Conservation (phyloP, 2,329 filamentous ascomycete genomes). For the Stemphylium lycopersici region DNA sequence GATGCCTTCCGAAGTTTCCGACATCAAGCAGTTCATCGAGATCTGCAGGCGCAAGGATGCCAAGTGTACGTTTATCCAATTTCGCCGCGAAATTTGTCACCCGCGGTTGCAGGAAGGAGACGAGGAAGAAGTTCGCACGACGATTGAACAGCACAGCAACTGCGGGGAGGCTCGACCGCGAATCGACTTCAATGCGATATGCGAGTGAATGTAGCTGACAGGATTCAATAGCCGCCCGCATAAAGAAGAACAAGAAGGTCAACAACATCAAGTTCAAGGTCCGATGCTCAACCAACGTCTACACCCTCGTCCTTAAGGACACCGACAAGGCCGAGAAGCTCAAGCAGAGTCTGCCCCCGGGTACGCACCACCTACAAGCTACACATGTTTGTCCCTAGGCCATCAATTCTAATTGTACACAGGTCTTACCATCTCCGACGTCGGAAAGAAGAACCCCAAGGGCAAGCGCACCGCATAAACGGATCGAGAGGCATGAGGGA, state of each 20-base stretch:
- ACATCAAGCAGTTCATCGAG: constrained; percentile 99
- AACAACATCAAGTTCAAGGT: constrained; percentile 99
- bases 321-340: constrained; percentile 99
- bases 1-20: constrained; percentile 97
- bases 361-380: constrained; percentile 62
- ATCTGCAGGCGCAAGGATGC: constrained; percentile 99
- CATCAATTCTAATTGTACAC: constrained; percentile 13
- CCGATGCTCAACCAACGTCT: constrained; percentile 93
- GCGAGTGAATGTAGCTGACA: constrained; percentile 10
- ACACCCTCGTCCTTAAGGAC: constrained; percentile 99
- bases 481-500: constrained; percentile 11
- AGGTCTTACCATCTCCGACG: constrained; percentile 66
- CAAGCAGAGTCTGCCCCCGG: constrained; percentile 96
- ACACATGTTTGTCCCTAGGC: neutral
- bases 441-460: constrained; percentile 68
- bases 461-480: constrained; percentile 54
- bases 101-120: constrained; percentile 10
- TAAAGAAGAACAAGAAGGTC: constrained; percentile 87
- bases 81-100: neutral
- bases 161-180: neutral
- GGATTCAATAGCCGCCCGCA: constrained; percentile 53
- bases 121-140: constrained; percentile 11
- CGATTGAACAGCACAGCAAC: constrained; percentile 1
- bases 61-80: constrained; percentile 76
- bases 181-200: neutral